A percentile compares a stretch with the other conserved stretches of the same genome.
Evolutionary conservation across 2,329 filamentous ascomycete species (phyloP).

Genomic region (Alternaria hordeiaustralica): DNA sequence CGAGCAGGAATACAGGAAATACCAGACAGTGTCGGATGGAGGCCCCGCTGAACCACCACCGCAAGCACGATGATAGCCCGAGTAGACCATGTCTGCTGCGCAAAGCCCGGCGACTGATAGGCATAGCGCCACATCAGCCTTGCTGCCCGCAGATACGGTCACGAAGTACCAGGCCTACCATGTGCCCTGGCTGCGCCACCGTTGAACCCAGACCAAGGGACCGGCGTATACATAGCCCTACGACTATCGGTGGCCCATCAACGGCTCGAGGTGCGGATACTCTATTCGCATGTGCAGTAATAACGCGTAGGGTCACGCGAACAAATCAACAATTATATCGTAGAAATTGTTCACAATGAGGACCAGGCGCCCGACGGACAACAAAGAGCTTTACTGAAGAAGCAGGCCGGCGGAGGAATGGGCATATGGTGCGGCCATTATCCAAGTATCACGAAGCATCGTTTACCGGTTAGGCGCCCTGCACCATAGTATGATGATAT

Average conservation of each 20-base stretch:
- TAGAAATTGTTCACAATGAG: neutral
- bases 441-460: neutral
- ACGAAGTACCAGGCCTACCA: slow-evolving; percentile 11
- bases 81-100: neutral
- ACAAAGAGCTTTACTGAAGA: neutral
- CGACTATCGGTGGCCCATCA: neutral
- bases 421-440: neutral
- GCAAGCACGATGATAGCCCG: slow-evolving; percentile 13
- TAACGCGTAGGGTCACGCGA: neutral
- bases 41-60: slow-evolving; percentile 35
- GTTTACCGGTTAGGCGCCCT: slow-evolving; percentile 1
- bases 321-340: neutral
- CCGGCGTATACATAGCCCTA: slow-evolving; percentile 11
- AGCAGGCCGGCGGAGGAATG: neutral
- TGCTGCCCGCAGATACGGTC: neutral
- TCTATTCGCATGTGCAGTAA: neutral
- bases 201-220: slow-evolving; percentile 9
- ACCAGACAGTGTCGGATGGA: slow-evolving; percentile 73
- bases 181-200: slow-evolving; percentile 18
- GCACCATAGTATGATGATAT: neutral
- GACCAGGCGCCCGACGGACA: neutral
- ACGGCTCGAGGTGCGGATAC: neutral
- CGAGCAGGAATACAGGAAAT: slow-evolving; percentile 87
- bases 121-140: slow-evolving; percentile 1
- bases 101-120: neutral